A percentile compares a stretch with the other conserved stretches of the same genome.
These are phyloP conservation scores for Silybum marianum DNA, from an alignment of 129 eudicot genomes.

Conservation along the genomic window DNA sequence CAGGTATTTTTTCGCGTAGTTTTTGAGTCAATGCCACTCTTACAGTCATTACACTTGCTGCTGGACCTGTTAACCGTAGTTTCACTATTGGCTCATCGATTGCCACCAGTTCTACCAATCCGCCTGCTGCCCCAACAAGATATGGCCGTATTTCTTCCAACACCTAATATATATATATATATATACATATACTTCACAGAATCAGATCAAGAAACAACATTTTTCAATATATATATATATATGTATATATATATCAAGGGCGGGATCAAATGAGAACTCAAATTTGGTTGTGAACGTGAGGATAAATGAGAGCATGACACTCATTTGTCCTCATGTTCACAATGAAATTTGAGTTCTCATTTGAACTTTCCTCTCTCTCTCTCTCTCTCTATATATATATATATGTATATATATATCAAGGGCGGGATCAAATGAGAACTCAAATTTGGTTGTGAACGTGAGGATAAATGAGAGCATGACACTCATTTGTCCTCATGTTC, in stretches of 20 bases:
- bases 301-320: too few species aligned
- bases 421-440: too few species aligned
- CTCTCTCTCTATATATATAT: too few species aligned
- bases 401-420: too few species aligned
- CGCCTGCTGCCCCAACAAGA: constrained; percentile 99
- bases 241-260: background rate
- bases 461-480: too few species aligned
- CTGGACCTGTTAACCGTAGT: constrained; percentile 86
- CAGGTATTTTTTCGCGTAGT: constrained; percentile 88
- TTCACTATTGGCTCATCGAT: constrained; percentile 95
- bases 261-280: background rate
- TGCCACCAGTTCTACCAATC: constrained; percentile 68
- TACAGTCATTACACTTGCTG: constrained; percentile 95
- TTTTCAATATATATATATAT: background rate
- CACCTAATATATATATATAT: constrained; percentile 56
- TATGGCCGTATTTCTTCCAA: constrained; percentile 96
- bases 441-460: too few species aligned
- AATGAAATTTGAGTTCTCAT: too few species aligned
- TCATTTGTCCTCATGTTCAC: too few species aligned
- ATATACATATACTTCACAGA: background rate
- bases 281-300: too few species aligned
- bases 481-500: too few species aligned
- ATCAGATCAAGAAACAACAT: constrained; percentile 2
- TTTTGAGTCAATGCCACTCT: constrained; percentile 95
- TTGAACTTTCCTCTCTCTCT: too few species aligned